Conservation (phyloP, 768 basidiomycete genomes). For the Grammothele lineata region DNA sequence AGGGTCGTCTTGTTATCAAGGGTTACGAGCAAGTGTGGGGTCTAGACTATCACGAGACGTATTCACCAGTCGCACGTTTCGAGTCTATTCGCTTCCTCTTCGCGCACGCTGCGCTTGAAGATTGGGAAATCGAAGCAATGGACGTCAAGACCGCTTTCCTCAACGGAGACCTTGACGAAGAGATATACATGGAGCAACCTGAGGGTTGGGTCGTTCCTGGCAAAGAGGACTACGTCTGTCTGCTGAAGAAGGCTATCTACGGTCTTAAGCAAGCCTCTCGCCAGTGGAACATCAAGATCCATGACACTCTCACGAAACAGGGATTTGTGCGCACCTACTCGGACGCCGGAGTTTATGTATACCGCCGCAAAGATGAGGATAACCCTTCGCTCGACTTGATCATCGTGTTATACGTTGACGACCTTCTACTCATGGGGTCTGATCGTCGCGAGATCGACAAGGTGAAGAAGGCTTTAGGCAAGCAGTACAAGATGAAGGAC, state of each 20-base stretch:
- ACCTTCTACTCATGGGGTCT: constrained; percentile 1
- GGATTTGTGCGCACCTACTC: constrained; percentile 23
- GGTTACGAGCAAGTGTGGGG: constrained; percentile 32
- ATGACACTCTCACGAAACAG: constrained; percentile 12
- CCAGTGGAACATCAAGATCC: constrained; percentile 24
- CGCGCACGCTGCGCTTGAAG: constrained; percentile 20
- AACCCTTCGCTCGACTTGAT: neutral
- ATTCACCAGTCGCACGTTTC: constrained; percentile 20
- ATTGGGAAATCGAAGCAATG: constrained; percentile 22
- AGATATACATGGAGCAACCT: constrained; percentile 26
- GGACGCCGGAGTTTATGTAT: constrained; percentile 16
- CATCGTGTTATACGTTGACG: constrained; percentile 1
- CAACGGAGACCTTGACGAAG: constrained; percentile 24
- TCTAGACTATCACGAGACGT: constrained; percentile 28
- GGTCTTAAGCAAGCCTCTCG: constrained; percentile 27
- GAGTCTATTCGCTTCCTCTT: constrained; percentile 22
- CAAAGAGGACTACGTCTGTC: constrained; percentile 18
- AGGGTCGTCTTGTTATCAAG: constrained; percentile 32
- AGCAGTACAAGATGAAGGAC: neutral
- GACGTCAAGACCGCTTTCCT: constrained; percentile 27
- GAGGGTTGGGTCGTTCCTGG: constrained; percentile 18
- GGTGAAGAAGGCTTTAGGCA: neutral
- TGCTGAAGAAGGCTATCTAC: constrained; percentile 26
- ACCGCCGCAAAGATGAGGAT: neutral
- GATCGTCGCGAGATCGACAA: neutral